Evolutionary conservation across 768 basidiomycete genomes (phyloP), one percentile per base, ranked within the genome.

Genomic region (Hericium alpestre): DNA sequence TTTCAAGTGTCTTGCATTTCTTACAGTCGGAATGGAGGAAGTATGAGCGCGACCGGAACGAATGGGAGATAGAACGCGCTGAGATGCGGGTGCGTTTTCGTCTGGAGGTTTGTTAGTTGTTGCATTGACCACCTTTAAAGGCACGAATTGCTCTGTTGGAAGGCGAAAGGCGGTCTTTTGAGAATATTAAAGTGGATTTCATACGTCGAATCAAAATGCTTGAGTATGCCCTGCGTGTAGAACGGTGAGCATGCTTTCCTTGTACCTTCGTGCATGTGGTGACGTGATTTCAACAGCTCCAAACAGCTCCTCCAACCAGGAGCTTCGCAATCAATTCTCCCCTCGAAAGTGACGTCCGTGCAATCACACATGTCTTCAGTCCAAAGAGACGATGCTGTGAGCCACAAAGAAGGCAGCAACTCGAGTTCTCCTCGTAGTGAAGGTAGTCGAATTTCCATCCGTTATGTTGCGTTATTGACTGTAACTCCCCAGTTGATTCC

Each of bases 31-130:
- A 99, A 76, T 97, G 94, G 92, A 80, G 96, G 60, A 80, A 91
- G 59, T 98, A 96, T 67, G 96, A 98, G 72, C 86, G 94, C 70
- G 96, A 99, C 74, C 81, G 95, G 66, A 99, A 99, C 69, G 96
- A 99, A 74, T 99, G 95, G 95, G 96, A 99, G 78, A 99, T 99
- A 65, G 96, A 98, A 73, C 79, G 96, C 64, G 96, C 96, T 37
- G 96, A 98, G 73, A 97, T 98, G 94, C 80, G 95, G 79, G 93
- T 93, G 62, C 66, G 90, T 82, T 46, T 60, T 23, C 53, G 38
- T 41, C 52, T 22, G 39, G 37, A 68, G 62, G 69, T 64, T 54
- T 56, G 56, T 52, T 61, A 63, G 55, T 53, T 63, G 60, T 61
- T 64, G 1, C 46, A 55, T 51, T 58, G 57, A 43, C 47, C 54